phyloP scores from a whole-genome alignment of 768 basidiomycete genomes.

The Trametes meyenii region DNA sequence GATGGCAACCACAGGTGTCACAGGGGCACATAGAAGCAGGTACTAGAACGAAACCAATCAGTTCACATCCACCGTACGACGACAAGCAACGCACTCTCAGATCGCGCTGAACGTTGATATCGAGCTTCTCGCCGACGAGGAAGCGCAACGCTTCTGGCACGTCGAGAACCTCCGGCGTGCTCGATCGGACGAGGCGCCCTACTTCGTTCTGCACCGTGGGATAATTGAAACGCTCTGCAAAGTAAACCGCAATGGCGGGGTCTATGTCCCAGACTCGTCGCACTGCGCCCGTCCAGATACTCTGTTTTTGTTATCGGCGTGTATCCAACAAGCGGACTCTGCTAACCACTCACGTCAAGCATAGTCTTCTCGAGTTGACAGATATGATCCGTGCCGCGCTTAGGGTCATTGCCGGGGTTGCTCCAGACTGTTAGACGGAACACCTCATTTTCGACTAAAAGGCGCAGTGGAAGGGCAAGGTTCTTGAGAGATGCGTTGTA shows the following conservation, averaged over 20 bases:
- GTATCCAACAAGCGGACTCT: background rate
- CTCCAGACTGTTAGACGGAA: conserved; percentile 85
- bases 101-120: conserved; percentile 60
- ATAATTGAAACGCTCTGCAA: conserved; percentile 88
- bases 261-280: conserved; percentile 81
- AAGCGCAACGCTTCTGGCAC: conserved; percentile 81
- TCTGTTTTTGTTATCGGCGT: conserved; percentile 39
- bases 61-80: background rate
- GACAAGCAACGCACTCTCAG: conserved; percentile 59
- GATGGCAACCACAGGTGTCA: conserved; percentile 80
- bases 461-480: conserved; percentile 72
- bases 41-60: conserved; percentile 49
- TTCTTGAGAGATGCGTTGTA: conserved; percentile 63
- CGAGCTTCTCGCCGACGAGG: conserved; percentile 74
- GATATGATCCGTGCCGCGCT: conserved; percentile 64
- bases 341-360: conserved; percentile 53
- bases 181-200: conserved; percentile 69
- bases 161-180: conserved; percentile 68
- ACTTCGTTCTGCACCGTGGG: conserved; percentile 71
- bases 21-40: conserved; percentile 85
- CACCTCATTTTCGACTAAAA: conserved; percentile 91
- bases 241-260: conserved; percentile 79
- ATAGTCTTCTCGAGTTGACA: conserved; percentile 60
- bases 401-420: conserved; percentile 80
- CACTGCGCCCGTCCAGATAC: conserved; percentile 66